phyloP scores from a whole-genome alignment of 108 stramenopile genomes.

The Craspedostauros australis region DNA sequence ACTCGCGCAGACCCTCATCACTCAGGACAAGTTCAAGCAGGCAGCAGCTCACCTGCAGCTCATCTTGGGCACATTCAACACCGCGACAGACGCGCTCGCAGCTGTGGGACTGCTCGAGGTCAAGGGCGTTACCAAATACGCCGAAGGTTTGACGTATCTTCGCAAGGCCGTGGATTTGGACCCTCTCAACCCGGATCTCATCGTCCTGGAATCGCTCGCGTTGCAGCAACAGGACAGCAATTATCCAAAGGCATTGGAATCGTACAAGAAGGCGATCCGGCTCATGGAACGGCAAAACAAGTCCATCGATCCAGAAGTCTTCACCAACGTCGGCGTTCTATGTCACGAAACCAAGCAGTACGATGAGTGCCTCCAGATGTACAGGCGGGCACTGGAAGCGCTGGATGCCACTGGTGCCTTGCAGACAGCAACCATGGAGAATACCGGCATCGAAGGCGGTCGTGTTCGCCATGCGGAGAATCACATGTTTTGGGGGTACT shows the following conservation, averaged over 20 bases:
- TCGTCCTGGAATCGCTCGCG: conserved; percentile 73
- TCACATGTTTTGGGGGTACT: conserved; percentile 58
- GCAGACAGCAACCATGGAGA: conserved; percentile 22
- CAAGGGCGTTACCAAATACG: conserved; percentile 44
- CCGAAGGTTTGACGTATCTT: conserved; percentile 61
- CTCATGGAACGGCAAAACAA: conserved; percentile 55
- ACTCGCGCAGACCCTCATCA: conserved; percentile 68
- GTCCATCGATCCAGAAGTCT: conserved; percentile 46
- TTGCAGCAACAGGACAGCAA: conserved; percentile 72
- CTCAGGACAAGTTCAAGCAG: conserved; percentile 55
- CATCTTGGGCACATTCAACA: conserved; percentile 54
- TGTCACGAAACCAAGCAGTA: conserved; percentile 76
- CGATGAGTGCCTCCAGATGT: conserved; percentile 58
- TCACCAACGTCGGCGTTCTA: conserved; percentile 76
- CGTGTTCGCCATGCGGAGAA: conserved; percentile 56
- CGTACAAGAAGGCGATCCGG: conserved; percentile 71
- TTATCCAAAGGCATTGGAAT: conserved; percentile 53
- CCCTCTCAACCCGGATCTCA: conserved; percentile 69
- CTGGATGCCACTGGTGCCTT: conserved; percentile 29
- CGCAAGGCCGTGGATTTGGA: conserved; percentile 83
- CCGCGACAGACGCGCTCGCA: conserved; percentile 78
- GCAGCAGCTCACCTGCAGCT: conserved; percentile 56
- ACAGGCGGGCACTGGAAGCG: conserved; percentile 51
- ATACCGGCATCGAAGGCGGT: conserved; percentile 32
- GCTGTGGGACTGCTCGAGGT: conserved; percentile 70